Evolutionary conservation across 345 rosid genomes (phyloP), one percentile per base, ranked within the genome.

Genomic region (Fremontodendron californicum): DNA sequence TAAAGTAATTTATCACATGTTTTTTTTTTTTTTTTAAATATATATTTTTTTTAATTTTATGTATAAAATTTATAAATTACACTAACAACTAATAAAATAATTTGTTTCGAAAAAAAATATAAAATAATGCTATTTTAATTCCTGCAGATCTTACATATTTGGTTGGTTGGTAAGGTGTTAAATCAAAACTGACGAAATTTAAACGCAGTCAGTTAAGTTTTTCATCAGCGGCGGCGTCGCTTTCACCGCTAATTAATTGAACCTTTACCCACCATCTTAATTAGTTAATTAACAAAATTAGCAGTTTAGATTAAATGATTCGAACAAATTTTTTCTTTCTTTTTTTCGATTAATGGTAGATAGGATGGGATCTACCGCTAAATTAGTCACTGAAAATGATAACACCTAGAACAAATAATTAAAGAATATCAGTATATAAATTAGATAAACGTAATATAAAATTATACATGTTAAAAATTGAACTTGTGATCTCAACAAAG

Each of bases 91-190:
- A n/a, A n/a, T n/a, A n/a, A 33, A 33, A 33, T 33, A 33, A 33
- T 33, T 1, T 33, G 35, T 33, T 33, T 33, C 3, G 35, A 33
- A 33, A 33, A 57, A 25, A 60, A 68, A 2, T 12, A 35, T 3
- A 15, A 12, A 4, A 23, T 11, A 12, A 13, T 42, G n/a, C 1
- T 3, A 1, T 2, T n/a, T 40, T 5, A 66, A 23, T 31, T 40
- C 51, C 18, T 42, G 52, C 35, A 67, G 19, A 8, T 66, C 71
- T 3, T 68, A 1, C 13, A 15, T 68, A 67, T 48, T 15, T 7
- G 43, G 18, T 49, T 18, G 9, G 74, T 71, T 29, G 74, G 74
- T 49, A 29, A 42, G 18, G 74, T 71, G 74, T 71, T 18, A 71
- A 71, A 71, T 71, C 74, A 49, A 29, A 67, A 15, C 54, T 43